Percentiles rank a stretch among this genome's conserved stretches.
Conservation (phyloP, 1,284 basidiomycete genomes). For the Cryptococcus sp. region DNA sequence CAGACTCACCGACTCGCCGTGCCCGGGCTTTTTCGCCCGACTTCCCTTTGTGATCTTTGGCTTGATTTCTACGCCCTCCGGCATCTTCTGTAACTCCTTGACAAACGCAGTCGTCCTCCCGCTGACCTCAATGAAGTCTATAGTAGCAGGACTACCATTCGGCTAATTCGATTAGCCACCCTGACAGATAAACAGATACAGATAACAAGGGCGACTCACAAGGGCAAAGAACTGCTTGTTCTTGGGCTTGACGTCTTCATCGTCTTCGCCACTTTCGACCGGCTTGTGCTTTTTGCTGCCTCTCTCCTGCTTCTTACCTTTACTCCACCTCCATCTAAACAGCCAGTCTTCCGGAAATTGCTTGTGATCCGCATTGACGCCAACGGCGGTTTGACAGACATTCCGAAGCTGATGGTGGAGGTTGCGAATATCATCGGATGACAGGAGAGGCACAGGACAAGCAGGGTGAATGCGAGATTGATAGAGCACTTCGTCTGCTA, state of each 20-base stretch:
- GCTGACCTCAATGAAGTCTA: conserved; percentile 72
- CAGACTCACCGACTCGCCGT: no score
- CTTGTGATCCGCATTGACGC: conserved; percentile 64
- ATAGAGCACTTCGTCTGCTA: conserved; percentile 70
- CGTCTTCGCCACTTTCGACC: conserved; percentile 6
- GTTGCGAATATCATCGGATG: conserved; percentile 51
- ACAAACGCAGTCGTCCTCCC: conserved; percentile 75
- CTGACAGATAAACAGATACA: no score
- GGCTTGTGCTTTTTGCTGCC: conserved; percentile 3
- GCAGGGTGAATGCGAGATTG: conserved; percentile 72
- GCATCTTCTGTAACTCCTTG: conserved; percentile 57
- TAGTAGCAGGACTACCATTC: conserved; percentile 62
- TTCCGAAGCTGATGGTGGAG: conserved; percentile 57
- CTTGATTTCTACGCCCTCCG: conserved; percentile 40
- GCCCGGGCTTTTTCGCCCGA: no score
- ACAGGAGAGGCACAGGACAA: conserved; percentile 59
- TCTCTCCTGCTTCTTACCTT: conserved; percentile 59
- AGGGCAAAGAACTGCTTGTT: conserved; percentile 50
- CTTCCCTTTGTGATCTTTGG: conserved; percentile 29
- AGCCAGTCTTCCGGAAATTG: conserved; percentile 59
- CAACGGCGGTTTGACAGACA: conserved; percentile 62
- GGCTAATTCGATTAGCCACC: conserved; percentile 55
- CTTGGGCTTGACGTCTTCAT: conserved; percentile 29
- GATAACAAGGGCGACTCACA: conserved; percentile 47
- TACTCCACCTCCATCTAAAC: conserved; percentile 54